A percentile compares a stretch with the other conserved stretches of the same genome.
Evolutionary conservation across 768 basidiomycete genomes (phyloP).

Genomic region (Clathrus columnatus): DNA sequence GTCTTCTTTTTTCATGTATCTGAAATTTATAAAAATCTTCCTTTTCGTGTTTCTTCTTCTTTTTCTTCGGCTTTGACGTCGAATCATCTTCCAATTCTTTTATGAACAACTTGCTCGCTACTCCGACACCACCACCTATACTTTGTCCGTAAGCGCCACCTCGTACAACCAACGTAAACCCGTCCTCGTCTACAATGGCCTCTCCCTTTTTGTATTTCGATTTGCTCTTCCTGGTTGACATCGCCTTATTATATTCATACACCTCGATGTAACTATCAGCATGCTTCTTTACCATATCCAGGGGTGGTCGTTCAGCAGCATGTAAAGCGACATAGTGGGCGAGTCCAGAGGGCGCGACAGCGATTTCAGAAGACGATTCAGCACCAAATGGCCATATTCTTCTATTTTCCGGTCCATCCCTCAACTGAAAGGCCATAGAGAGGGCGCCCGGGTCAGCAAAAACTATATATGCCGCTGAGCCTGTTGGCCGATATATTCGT

Average conservation of each 20-base stretch:
- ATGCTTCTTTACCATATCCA: conserved; percentile 65
- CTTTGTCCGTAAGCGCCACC: conserved; percentile 87
- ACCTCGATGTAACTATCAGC: conserved; percentile 70
- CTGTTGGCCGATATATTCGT: conserved; percentile 54
- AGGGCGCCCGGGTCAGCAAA: conserved; percentile 69
- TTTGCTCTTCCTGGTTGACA: conserved; percentile 43
- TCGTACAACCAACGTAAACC: conserved; percentile 89
- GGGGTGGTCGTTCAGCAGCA: conserved; percentile 60
- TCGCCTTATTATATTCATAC: conserved; percentile 63
- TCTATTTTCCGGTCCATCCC: conserved; percentile 37
- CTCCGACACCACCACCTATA: conserved; percentile 67
- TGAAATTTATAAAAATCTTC: conserved; percentile 83
- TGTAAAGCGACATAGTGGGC: conserved; percentile 63
- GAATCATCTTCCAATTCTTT: conserved; percentile 22
- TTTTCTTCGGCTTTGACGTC: conserved; percentile 28
- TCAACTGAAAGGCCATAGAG: conserved; percentile 43
- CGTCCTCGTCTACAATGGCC: conserved; percentile 88
- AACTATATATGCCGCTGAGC: conserved; percentile 59
- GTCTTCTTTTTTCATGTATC: conserved; percentile 78
- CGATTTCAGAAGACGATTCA: conserved; percentile 30
- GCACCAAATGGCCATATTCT: conserved; percentile 54
- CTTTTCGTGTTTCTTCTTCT: conserved; percentile 56
- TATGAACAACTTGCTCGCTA: conserved; percentile 51
- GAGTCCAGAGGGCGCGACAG: conserved; percentile 47
- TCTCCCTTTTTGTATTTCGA: conserved; percentile 73